These are phyloP conservation scores for Globisporangium acanthophoron DNA, from an alignment of 352 stramenopile species.

Conservation along the genomic window DNA sequence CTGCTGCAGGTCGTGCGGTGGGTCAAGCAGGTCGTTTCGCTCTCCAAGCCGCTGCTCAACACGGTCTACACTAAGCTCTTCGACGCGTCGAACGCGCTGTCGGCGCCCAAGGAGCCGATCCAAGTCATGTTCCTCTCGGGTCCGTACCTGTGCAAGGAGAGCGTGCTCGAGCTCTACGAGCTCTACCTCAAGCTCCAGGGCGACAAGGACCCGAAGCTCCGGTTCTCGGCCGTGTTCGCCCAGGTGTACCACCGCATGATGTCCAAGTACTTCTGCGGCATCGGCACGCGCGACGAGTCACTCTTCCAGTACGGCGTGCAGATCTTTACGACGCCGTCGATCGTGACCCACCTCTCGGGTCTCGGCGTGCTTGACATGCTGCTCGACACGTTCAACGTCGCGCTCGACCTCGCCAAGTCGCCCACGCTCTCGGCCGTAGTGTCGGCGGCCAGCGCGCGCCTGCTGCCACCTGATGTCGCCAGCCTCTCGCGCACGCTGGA, in stretches of 20 bases:
- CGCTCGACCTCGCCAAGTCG: conserved; percentile 63
- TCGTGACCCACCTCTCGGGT: conserved; percentile 62
- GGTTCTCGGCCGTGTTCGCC: conserved; percentile 87
- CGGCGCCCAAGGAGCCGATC: conserved; percentile 63
- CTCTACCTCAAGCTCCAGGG: conserved; percentile 94
- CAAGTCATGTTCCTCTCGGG: conserved; percentile 91
- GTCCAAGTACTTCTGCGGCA: conserved; percentile 84
- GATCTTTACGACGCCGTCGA: conserved; percentile 91
- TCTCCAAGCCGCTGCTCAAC: conserved; percentile 56
- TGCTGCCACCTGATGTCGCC: conserved; percentile 15
- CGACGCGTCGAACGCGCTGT: conserved; percentile 22
- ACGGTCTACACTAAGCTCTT: conserved; percentile 74
- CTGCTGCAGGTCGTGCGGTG: conserved; percentile 63
- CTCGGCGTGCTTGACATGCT: conserved; percentile 69
- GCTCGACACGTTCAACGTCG: conserved; percentile 70
- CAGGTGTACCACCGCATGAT: conserved; percentile 85
- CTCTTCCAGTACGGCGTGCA: conserved; percentile 91
- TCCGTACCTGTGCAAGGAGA: conserved; percentile 93
- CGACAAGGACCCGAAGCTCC: conserved; percentile 92
- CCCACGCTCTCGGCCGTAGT: conserved; percentile 24
- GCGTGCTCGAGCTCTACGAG: conserved; percentile 88
- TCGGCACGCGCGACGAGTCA: conserved; percentile 89
- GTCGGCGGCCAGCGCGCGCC: conserved; percentile 13
- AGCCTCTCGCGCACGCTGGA: conserved; percentile 64
- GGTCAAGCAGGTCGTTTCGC: conserved; percentile 57